A percentile compares a stretch with the other conserved stretches of the same genome.
These are phyloP conservation scores for Tubosaeta sp. DNA, from an alignment of 768 basidiomycete species.

Conservation along the genomic window DNA sequence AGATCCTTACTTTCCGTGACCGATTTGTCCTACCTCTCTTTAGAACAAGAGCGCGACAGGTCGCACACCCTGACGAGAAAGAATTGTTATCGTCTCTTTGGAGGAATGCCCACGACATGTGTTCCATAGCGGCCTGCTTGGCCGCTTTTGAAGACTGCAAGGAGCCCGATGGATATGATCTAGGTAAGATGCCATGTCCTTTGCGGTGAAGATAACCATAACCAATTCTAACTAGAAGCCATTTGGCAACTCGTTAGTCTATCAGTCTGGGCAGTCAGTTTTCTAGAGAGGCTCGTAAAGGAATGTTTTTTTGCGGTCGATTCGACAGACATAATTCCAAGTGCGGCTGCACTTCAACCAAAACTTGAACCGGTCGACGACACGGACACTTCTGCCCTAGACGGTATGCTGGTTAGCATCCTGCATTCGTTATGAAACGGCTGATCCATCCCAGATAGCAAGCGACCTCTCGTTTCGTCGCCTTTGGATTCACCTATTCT, in stretches of 20 bases:
- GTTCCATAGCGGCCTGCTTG: conserved; percentile 56
- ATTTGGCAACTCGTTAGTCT: conserved; percentile 70
- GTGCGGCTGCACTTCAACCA: conserved; percentile 10
- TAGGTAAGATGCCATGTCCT: conserved; percentile 39
- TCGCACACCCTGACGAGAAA: conserved; percentile 33
- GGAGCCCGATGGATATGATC: conserved; percentile 58
- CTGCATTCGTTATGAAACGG: conserved; percentile 39
- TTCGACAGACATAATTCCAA: conserved; percentile 11
- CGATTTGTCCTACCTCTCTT: conserved; percentile 4
- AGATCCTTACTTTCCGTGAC: background rate
- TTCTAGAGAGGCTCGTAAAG: conserved; percentile 60
- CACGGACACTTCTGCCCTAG: conserved; percentile 16
- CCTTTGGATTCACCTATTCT: conserved; percentile 40
- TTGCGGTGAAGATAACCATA: conserved; percentile 1
- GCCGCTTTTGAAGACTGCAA: conserved; percentile 64
- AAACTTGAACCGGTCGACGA: conserved; percentile 30
- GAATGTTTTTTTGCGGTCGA: conserved; percentile 40
- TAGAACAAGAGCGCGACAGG: conserved; percentile 33
- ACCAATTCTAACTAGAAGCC: conserved; percentile 42
- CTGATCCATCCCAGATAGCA: conserved; percentile 26
- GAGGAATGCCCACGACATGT: conserved; percentile 62
- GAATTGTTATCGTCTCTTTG: conserved; percentile 45
- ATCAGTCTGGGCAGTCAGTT: conserved; percentile 56
- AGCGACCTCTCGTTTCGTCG: conserved; percentile 10
- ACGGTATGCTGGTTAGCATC: conserved; percentile 23